A percentile compares a stretch with the other conserved stretches of the same genome.
phyloP scores from a whole-genome alignment of 805 yeast species.

The Pichia ethanolica region DNA sequence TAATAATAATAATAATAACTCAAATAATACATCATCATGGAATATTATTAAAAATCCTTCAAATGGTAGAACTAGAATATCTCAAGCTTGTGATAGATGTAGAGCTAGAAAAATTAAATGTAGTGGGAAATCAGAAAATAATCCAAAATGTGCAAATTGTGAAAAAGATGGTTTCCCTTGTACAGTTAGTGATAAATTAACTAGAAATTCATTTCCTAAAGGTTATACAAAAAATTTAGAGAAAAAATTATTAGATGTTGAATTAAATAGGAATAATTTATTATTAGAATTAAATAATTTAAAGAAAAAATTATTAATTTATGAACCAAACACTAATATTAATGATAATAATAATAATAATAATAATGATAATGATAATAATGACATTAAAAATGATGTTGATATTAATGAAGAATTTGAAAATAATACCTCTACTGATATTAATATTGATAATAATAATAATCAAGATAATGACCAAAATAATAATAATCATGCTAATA shows the following conservation, averaged over 20 bases:
- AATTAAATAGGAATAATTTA: constrained; percentile 43
- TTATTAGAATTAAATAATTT: constrained; percentile 28
- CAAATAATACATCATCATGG: constrained; percentile 13
- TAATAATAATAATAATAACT: no score
- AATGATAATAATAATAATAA: background rate
- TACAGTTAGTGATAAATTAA: constrained; percentile 62
- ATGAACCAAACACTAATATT: background rate
- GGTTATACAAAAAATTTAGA: constrained; percentile 77
- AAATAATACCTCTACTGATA: background rate
- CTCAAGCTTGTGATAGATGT: constrained; percentile 81
- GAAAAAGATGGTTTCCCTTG: constrained; percentile 58
- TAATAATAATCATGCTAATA: background rate
- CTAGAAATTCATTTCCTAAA: constrained; percentile 72
- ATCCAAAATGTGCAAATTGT: constrained; percentile 62
- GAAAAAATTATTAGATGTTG: constrained; percentile 50
- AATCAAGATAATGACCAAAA: background rate
- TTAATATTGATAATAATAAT: no score
- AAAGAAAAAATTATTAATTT: constrained; percentile 11
- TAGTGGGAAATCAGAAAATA: constrained; percentile 47
- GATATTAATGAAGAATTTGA: no score
- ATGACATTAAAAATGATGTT: no score
- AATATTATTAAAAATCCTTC: constrained; percentile 30
- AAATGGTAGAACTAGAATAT: constrained; percentile 41
- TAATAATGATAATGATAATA: background rate
- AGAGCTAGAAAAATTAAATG: constrained; percentile 71